Conservation (phyloP, 805 yeast genomes). For the Candida manassasensis region DNA sequence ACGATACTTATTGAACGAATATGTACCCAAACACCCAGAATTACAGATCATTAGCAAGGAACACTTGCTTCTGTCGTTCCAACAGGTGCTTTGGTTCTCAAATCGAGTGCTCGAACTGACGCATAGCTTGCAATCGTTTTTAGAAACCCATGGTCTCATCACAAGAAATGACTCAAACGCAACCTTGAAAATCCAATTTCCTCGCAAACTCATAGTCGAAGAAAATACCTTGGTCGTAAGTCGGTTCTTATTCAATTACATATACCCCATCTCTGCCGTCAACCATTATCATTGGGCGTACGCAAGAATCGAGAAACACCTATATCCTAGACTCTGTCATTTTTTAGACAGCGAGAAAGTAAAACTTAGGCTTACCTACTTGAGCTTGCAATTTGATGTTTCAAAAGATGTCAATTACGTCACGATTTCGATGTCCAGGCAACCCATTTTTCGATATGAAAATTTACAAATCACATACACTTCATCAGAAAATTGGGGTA, state of each 20-base stretch:
- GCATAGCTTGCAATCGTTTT: conserved; percentile 4
- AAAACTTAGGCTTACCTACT: conserved; percentile 13
- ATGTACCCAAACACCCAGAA: conserved; percentile 17
- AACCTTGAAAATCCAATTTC: conserved; percentile 10
- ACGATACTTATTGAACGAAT: conserved; percentile 31
- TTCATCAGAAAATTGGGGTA: conserved; percentile 13
- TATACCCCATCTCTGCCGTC: conserved; percentile 27
- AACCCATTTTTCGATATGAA: conserved; percentile 17
- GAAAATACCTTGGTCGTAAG: conserved; percentile 19
- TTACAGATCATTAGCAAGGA: conserved; percentile 7
- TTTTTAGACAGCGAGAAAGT: conserved; percentile 4
- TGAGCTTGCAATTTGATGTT: conserved; percentile 19
- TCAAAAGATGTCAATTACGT: conserved; percentile 4
- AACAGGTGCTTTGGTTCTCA: conserved; percentile 7
- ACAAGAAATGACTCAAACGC: conserved; percentile 7
- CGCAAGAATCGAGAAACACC: conserved; percentile 31
- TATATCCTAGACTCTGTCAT: conserved; percentile 21
- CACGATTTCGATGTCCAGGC: conserved; percentile 15
- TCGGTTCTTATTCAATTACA: conserved; percentile 22
- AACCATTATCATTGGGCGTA: conserved; percentile 37
- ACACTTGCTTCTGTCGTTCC: conserved; percentile 11
- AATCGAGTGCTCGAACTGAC: conserved; percentile 7
- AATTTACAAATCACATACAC: neutral
- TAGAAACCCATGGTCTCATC: conserved; percentile 3
- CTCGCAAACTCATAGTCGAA: conserved; percentile 6